Evolutionary conservation across 164 flowering plant species (phyloP).

Genomic region (Saururus chinensis): DNA sequence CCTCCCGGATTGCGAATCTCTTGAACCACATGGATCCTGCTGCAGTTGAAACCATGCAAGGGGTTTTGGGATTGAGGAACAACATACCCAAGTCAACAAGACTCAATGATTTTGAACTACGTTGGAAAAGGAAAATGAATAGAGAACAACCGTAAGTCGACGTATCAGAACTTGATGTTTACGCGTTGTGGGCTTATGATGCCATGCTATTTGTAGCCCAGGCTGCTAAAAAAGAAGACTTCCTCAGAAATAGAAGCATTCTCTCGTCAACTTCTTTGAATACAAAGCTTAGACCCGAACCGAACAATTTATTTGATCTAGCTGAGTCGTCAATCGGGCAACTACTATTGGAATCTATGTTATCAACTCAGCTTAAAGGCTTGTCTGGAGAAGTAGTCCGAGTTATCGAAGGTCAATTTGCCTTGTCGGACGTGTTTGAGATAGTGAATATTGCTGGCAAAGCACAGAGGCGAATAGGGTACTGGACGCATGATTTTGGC

Average conservation of each 20-base stretch:
- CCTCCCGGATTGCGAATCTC: conserved; percentile 7
- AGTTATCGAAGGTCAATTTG: conserved; percentile 20
- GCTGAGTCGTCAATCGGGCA: conserved; percentile 23
- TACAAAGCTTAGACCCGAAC: neutral
- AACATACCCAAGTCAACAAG: conserved; percentile 7
- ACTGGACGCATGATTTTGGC: conserved; percentile 26
- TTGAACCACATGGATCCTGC: conserved; percentile 10
- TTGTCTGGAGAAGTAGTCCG: conserved; percentile 24
- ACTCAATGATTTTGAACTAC: conserved; percentile 3
- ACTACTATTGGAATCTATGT: conserved; percentile 14
- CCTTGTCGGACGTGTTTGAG: conserved; percentile 11
- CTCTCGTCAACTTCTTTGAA: neutral
- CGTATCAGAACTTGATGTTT: conserved; percentile 4
- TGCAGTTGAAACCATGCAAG: conserved; percentile 17
- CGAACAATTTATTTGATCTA: conserved; percentile 14
- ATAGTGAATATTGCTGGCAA: conserved; percentile 28
- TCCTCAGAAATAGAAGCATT: neutral
- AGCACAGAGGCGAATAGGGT: conserved; percentile 17
- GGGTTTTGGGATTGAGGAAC: conserved; percentile 18
- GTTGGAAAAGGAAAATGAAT: conserved; percentile 10
- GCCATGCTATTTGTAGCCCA: conserved; percentile 25
- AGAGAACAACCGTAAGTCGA: conserved; percentile 2
- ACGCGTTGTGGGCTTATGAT: conserved; percentile 51
- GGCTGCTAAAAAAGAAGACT: conserved; percentile 11
- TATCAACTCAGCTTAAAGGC: conserved; percentile 16